Base-by-base conservation (phyloP, 192 early-diverging fungal species). In the Phlyctochytrium arcticum region DNA sequence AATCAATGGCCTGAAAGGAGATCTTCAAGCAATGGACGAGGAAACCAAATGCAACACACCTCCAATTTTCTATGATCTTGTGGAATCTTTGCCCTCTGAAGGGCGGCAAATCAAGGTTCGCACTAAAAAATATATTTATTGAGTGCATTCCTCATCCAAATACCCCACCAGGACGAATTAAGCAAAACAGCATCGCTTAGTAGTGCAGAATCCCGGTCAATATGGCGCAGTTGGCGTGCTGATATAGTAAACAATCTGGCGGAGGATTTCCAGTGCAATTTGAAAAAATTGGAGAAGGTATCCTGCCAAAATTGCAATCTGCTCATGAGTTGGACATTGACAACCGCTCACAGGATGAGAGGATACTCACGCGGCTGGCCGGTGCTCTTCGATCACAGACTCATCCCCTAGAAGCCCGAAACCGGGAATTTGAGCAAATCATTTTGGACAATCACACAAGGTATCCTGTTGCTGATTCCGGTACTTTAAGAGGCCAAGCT, bases 161-260 rank as follows among this genome's bases (percentile, higher is more conserved):
- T 23, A 30, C 57, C 46, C 36, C 24, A 58, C 23, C 35, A 68
- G 67, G 54, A 39, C 12, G 53, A 72, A 56, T 33, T 76, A 29
- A 76, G 65, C 46, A 44, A 33, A 17, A 51, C 63, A 6, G 57
- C 54, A 55, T 60, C 60, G 19, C 26, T 69, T 35, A 54, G 69
- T 5, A 50, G 74, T 27, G 39, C 61, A 8, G 57, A 50, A 36
- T 67, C 74, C 3, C 71, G 72, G 46, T 65, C 71, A 36, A 33
- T 21, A 12, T 76, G 74, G 74, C 71, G 68, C 55, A 36, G 32
- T 6, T 76, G 74, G 74, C 51, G 74, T 10, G 34, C 34, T 33
- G 24, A 65, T n/a, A 19, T 69, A 30, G 12, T 76, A 31, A 54
- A 46, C 47, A 57, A 57, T 26, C 54, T 66, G 19, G 19, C 21